Percentiles rank a stretch among this genome's conserved stretches.
phyloP scores from a whole-genome alignment of 2,329 filamentous ascomycete species.

The Fusarium sp. region DNA sequence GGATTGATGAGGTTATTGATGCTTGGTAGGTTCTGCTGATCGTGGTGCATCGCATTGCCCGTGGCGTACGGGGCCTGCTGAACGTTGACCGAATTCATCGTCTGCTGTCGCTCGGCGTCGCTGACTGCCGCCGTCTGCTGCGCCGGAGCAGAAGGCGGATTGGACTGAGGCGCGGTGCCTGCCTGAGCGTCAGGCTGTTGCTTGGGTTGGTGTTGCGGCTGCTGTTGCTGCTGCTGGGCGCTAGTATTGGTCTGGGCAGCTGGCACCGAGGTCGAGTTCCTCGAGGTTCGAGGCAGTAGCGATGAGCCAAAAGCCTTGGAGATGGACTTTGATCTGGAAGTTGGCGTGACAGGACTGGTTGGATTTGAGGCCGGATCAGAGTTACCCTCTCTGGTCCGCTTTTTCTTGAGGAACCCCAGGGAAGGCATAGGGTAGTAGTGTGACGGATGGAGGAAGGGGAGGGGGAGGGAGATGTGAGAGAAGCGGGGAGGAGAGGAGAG shows the following conservation, averaged over 20 bases:
- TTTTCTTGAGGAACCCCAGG: slow-evolving; percentile 97
- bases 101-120: slow-evolving; percentile 41
- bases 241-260: slow-evolving; percentile 6
- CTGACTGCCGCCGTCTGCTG: slow-evolving; percentile 34
- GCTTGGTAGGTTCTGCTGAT: slow-evolving; percentile 78
- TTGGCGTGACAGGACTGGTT: slow-evolving; percentile 71
- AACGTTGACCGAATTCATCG: slow-evolving; percentile 45
- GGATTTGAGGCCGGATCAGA: slow-evolving; percentile 76
- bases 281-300: slow-evolving; percentile 49
- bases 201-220: slow-evolving; percentile 34
- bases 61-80: slow-evolving; percentile 42
- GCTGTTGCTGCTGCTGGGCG: slow-evolving; percentile 35
- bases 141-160: slow-evolving; percentile 26
- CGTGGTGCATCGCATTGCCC: slow-evolving; percentile 49
- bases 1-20: slow-evolving; percentile 87
- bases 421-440: slow-evolving; percentile 78
- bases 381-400: slow-evolving; percentile 93
- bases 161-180: slow-evolving; percentile 32
- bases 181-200: slow-evolving; percentile 40
- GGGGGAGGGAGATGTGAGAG: slow-evolving; percentile 25
- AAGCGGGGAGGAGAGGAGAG: slow-evolving; percentile 33
- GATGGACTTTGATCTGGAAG: slow-evolving; percentile 56
- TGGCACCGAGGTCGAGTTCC: slow-evolving; percentile 42
- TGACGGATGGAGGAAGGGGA: slow-evolving; percentile 27
- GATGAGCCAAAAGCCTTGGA: slow-evolving; percentile 60